Conservation (phyloP, 2,329 filamentous ascomycete genomes). For the Fusarium xyrophilum region DNA sequence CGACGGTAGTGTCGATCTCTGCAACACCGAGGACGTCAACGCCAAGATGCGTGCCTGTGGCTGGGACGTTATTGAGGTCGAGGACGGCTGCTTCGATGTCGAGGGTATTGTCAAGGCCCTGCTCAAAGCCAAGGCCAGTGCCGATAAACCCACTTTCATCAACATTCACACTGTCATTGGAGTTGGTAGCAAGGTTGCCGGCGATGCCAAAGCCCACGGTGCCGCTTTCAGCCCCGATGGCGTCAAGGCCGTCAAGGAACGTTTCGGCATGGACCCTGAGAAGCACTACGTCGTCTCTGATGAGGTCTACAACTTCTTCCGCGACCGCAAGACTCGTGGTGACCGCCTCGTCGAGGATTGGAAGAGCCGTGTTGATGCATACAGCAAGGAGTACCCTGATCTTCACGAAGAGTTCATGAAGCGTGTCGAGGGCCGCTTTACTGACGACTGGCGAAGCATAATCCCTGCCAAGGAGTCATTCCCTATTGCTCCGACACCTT, state of each 20-base stretch:
- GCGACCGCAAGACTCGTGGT: conserved; percentile 52
- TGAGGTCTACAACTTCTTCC: conserved; percentile 59
- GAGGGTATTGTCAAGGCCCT: conserved; percentile 52
- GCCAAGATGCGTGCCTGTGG: conserved; percentile 63
- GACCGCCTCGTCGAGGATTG: conserved; percentile 55
- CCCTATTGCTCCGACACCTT: conserved; percentile 55
- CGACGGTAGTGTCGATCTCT: conserved; percentile 60
- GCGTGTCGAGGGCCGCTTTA: conserved; percentile 56
- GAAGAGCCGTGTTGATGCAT: conserved; percentile 52
- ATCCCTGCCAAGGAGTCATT: conserved; percentile 55
- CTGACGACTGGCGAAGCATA: conserved; percentile 55
- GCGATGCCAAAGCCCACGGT: conserved; percentile 63
- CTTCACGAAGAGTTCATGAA: conserved; percentile 56
- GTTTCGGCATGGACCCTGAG: conserved; percentile 47
- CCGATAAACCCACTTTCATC: conserved; percentile 63
- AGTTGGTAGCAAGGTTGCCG: conserved; percentile 56
- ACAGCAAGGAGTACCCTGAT: conserved; percentile 56
- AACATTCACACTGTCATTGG: conserved; percentile 66
- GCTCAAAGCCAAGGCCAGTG: conserved; percentile 51
- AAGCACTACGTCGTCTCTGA: conserved; percentile 50
- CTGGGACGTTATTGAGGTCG: conserved; percentile 62
- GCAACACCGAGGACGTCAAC: conserved; percentile 64
- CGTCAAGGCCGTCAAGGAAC: conserved; percentile 51
- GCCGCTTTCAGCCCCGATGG: conserved; percentile 62
- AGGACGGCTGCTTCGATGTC: conserved; percentile 61